phyloP scores from a whole-genome alignment of 2,329 filamentous ascomycete species.

The Botrytis medusae region DNA sequence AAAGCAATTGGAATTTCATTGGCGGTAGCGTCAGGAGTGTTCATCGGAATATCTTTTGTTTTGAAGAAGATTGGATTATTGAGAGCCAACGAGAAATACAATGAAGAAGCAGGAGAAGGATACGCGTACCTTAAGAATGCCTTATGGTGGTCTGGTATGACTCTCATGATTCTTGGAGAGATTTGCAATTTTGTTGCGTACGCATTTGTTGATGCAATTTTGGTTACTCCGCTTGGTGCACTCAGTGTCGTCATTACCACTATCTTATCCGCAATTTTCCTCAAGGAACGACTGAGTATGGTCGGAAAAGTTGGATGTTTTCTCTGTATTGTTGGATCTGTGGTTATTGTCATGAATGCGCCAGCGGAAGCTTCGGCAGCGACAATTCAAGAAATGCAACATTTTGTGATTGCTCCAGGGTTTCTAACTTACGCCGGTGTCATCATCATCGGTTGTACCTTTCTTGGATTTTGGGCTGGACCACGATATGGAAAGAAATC shows the following conservation, averaged over 20 bases:
- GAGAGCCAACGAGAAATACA: constrained; percentile 92
- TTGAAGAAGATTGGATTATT: constrained; percentile 91
- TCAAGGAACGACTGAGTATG: constrained; percentile 93
- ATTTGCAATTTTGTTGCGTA: constrained; percentile 98
- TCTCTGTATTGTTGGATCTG: constrained; percentile 87
- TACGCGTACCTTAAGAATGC: constrained; percentile 95
- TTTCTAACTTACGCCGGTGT: constrained; percentile 85
- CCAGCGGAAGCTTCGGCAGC: constrained; percentile 80
- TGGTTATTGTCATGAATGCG: constrained; percentile 93
- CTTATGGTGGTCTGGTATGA: constrained; percentile 97
- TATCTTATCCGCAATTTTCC: constrained; percentile 86
- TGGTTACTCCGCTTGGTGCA: constrained; percentile 89
- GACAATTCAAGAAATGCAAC: constrained; percentile 89
- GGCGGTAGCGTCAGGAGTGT: constrained; percentile 82
- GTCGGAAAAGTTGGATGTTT: constrained; percentile 96
- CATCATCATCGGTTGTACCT: constrained; percentile 69
- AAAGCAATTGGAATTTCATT: constrained; percentile 85
- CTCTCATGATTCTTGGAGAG: constrained; percentile 92
- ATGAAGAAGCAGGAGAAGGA: constrained; percentile 91
- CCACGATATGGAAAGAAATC: constrained; percentile 93
- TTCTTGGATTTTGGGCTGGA: constrained; percentile 76
- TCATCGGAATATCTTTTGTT: constrained; percentile 94
- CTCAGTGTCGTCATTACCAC: constrained; percentile 91
- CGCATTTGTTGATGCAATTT: constrained; percentile 92
- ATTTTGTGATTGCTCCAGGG: constrained; percentile 79